Base-by-base conservation (phyloP, 192 early-diverging fungal species). In the Backusella mclennaniae region DNA sequence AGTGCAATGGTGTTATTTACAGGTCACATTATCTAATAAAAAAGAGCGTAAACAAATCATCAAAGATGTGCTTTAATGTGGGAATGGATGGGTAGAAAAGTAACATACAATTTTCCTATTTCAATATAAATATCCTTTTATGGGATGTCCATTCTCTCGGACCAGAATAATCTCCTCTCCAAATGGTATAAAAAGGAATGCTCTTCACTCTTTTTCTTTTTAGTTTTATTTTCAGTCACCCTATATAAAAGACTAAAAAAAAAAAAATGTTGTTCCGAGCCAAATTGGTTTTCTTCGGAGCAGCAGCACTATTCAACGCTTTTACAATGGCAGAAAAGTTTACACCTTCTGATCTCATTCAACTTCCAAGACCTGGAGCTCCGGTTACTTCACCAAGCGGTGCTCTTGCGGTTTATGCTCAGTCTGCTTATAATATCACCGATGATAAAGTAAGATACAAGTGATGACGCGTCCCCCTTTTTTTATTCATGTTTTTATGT, bases 281-380 rank as follows among this genome's bases (percentile, higher is more conserved):
- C 21, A 63, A 63, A 63, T 4, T 63, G 26, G 23, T 63, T 63
- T 63, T 69, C 31, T 69, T 69, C 36, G 67, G 67, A 39, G 67
- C 67, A 39, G 67, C 67, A 23, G 14, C 67, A 33, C n/a, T 69
- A 1, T n/a, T 69, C 35, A 69, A 69, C 36, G 15, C 19, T 36
- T 39, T 69, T 3, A 76, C 75, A 4, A 52, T 80, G 35, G 84
- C 83, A 17, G 77, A 79, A n/a, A 66, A 73, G 23, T 87, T 92
- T 44, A 86, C 85, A 66, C 88, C 91, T 4, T 79, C 89, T 77
- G 87, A 86, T 69, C 87, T 94, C 31, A 90, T 93, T 44, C 82
- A 88, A 53, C 87, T 92, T 66, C 85, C 86, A 38, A 89, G 90
- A 42, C 83, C 89, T 7, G 86, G 87, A 21, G 33, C 75, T 14